These are phyloP conservation scores for Stentor coeruleus DNA, from an alignment of 73 alveolate species.

Conservation along the genomic window DNA sequence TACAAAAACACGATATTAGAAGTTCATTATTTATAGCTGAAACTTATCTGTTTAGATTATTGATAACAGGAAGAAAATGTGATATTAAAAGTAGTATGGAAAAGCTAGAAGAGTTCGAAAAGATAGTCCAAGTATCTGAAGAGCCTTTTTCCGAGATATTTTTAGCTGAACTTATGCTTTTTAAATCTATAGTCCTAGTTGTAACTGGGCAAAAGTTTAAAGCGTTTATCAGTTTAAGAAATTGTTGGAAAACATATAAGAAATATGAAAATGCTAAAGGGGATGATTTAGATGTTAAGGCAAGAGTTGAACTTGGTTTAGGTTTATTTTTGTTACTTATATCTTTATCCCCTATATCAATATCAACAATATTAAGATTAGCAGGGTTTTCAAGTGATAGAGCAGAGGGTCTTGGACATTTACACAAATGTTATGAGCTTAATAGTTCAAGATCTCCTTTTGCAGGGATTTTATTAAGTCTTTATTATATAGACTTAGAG, in stretches of 20 bases:
- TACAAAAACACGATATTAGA: not conserved
- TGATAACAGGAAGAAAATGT: not conserved
- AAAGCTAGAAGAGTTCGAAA: not conserved
- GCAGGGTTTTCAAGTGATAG: not conserved
- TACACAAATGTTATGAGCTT: not conserved
- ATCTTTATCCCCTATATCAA: not conserved
- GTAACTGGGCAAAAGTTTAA: not conserved
- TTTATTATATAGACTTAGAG: not conserved
- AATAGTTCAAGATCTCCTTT: not conserved
- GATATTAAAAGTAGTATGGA: not conserved
- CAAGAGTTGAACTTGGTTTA: not conserved
- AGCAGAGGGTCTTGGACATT: not conserved
- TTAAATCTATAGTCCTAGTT: not conserved
- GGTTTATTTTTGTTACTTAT: not conserved
- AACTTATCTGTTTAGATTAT: not conserved
- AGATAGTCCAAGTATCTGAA: not conserved
- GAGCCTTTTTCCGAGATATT: not conserved
- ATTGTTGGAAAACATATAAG: not conserved
- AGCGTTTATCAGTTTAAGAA: not conserved
- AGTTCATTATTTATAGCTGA: not conserved
- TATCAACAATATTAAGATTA: not conserved
- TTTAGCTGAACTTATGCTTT: conserved; percentile 2
- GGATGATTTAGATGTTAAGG: not conserved
- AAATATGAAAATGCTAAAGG: not conserved
- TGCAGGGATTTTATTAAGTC: not conserved